A percentile compares a stretch with the other conserved stretches of the same genome.
Conservation (phyloP, 1,284 basidiomycete species). For the Wolfiporia cocos region DNA sequence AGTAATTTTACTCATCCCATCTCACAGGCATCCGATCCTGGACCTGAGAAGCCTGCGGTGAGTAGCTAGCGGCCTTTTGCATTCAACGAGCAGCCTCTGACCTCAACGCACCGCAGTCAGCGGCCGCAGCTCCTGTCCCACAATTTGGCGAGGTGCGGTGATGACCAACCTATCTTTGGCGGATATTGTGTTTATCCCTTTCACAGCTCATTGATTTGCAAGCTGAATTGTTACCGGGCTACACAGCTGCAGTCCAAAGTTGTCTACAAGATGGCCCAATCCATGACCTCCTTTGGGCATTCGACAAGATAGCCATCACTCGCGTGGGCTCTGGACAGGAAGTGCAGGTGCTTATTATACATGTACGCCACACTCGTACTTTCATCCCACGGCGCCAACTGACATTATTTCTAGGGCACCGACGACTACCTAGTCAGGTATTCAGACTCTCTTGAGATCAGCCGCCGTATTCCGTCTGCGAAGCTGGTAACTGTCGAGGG, state of each 20-base stretch:
- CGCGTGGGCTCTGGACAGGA: slow-evolving; percentile 14
- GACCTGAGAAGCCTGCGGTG: slow-evolving; percentile 9
- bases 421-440: slow-evolving; percentile 57
- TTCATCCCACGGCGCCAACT: background rate
- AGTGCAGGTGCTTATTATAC: slow-evolving; percentile 46
- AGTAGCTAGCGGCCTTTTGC: background rate
- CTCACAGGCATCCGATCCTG: slow-evolving; percentile 27
- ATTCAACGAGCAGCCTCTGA: background rate
- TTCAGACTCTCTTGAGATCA: slow-evolving; percentile 48
- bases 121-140: background rate
- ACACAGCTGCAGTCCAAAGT: slow-evolving; percentile 14
- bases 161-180: background rate
- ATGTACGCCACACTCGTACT: slow-evolving; percentile 35
- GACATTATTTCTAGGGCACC: slow-evolving; percentile 41
- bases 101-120: background rate
- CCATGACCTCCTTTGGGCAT: slow-evolving; percentile 16
- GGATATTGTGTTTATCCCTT: slow-evolving; percentile 23
- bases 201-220: slow-evolving; percentile 25
- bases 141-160: slow-evolving; percentile 37
- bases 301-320: slow-evolving; percentile 13
- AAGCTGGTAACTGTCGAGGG: slow-evolving; percentile 51
- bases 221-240: slow-evolving; percentile 16
- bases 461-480: slow-evolving; percentile 44
- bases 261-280: slow-evolving; percentile 20
- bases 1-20: slow-evolving; percentile 36